Percentiles rank a stretch among this genome's conserved stretches.
Evolutionary conservation across 2,329 filamentous ascomycete species (phyloP).

Genomic region (Pseudocercospora macadamiae): DNA sequence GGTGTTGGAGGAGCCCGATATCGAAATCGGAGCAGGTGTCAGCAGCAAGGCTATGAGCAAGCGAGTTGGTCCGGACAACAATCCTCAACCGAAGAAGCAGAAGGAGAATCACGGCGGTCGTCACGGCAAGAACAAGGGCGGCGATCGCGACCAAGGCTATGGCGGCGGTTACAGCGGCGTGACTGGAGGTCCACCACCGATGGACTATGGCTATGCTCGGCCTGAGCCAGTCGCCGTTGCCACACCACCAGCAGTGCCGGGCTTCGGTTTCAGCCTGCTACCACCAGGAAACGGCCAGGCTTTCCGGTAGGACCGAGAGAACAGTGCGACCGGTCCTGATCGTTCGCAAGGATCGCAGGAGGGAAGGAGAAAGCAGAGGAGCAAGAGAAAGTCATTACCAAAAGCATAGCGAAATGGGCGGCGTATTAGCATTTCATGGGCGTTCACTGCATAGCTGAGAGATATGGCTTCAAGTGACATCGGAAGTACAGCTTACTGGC

Average conservation of each 20-base stretch:
- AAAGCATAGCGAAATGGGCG: conserved; percentile 1
- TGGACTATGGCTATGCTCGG: conserved; percentile 35
- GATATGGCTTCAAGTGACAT: neutral
- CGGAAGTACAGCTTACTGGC: too few relatives aligned
- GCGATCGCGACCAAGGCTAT: conserved; percentile 28
- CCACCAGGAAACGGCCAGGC: conserved; percentile 19
- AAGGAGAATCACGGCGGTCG: conserved; percentile 31
- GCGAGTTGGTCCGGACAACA: conserved; percentile 40
- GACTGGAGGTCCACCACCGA: conserved; percentile 25
- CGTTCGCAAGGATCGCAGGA: neutral
- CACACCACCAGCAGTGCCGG: conserved; percentile 44
- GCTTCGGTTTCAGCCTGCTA: conserved; percentile 42
- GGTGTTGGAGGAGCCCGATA: conserved; percentile 95
- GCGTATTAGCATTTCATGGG: neutral
- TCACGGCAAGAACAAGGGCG: conserved; percentile 34
- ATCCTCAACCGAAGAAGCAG: conserved; percentile 29
- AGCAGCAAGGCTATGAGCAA: conserved; percentile 72
- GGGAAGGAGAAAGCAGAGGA: neutral
- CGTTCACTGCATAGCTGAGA: neutral
- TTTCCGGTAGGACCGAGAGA: conserved; percentile 16
- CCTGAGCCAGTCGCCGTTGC: conserved; percentile 44
- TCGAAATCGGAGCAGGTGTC: conserved; percentile 96
- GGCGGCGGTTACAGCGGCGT: conserved; percentile 28
- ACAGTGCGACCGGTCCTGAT: neutral
- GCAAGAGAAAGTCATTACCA: neutral